Evolutionary conservation across 2,329 filamentous ascomycete species (phyloP).

Genomic region (Epicoccum nigrum): DNA sequence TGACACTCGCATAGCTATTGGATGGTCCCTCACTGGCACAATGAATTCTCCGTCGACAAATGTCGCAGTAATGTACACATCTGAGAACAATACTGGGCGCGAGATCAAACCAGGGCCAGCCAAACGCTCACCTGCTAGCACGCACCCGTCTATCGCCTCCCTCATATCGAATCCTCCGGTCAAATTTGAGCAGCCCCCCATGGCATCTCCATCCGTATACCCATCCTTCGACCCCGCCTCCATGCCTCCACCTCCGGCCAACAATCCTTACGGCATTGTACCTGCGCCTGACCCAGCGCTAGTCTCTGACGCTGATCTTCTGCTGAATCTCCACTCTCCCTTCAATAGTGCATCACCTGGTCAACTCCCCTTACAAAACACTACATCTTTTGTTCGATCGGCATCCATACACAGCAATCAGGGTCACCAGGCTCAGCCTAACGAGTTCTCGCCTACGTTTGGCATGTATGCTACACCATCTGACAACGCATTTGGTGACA

Average conservation of each 20-base stretch:
- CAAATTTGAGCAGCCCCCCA: slow-evolving; percentile 35
- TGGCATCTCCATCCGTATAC: slow-evolving; percentile 33
- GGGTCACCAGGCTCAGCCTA: slow-evolving; percentile 2
- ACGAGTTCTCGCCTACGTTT: slow-evolving; percentile 34
- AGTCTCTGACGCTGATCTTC: slow-evolving; percentile 55
- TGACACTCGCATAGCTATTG: slow-evolving; percentile 62
- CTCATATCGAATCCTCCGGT: slow-evolving; percentile 32
- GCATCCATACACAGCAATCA: slow-evolving; percentile 23
- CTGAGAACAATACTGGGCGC: slow-evolving; percentile 44
- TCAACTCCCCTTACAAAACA: slow-evolving; percentile 20
- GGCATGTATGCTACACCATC: slow-evolving; percentile 32
- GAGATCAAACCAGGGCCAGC: slow-evolving; percentile 25
- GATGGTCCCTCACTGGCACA: slow-evolving; percentile 86
- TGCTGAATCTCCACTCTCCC: slow-evolving; percentile 58
- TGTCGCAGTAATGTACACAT: slow-evolving; percentile 79
- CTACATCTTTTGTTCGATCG: slow-evolving; percentile 28
- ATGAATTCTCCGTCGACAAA: slow-evolving; percentile 86
- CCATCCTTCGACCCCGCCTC: slow-evolving; percentile 34
- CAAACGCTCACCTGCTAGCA: slow-evolving; percentile 30
- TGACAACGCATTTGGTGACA: slow-evolving; percentile 52
- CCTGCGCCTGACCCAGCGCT: slow-evolving; percentile 42
- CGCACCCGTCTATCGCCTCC: slow-evolving; percentile 40
- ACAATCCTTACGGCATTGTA: slow-evolving; percentile 28
- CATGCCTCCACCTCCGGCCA: slow-evolving; percentile 42
- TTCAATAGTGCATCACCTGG: slow-evolving; percentile 42